Percentiles rank a stretch among this genome's conserved stretches.
phyloP scores from a whole-genome alignment of 257 asterid genomes.

The Solanum lignicaule region DNA sequence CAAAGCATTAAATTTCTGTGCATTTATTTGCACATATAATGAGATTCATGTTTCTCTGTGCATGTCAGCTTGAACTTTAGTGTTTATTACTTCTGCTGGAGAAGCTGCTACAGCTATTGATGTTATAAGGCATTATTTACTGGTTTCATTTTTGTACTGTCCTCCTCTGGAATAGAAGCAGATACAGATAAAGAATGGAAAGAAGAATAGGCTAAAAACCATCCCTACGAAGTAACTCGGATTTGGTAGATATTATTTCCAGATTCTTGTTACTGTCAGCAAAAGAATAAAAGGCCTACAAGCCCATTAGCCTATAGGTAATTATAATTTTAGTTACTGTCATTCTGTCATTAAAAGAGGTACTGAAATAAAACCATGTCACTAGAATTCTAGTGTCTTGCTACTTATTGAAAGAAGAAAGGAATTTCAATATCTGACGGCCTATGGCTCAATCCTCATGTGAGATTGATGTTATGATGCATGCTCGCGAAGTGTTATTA shows the following conservation, averaged over 20 bases:
- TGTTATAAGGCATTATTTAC: neutral
- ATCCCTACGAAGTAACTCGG: neutral
- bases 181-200: neutral
- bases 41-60: neutral
- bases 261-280: neutral
- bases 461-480: neutral
- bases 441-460: neutral
- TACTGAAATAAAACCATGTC: neutral
- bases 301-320: neutral
- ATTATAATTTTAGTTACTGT: neutral
- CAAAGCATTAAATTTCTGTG: neutral
- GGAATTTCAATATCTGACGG: neutral
- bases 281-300: neutral
- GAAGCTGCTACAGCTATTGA: neutral
- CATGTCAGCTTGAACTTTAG: neutral
- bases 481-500: neutral
- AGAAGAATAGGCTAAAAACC: neutral
- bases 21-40: neutral
- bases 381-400: neutral
- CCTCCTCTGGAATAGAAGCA: neutral
- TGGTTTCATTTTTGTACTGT: neutral
- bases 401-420: neutral
- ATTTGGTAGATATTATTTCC: neutral
- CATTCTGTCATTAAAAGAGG: neutral
- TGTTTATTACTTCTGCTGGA: neutral